Evolutionary conservation across 176 grass and related monocot genomes (phyloP), one percentile per base, ranked within the genome.

Genomic region (Oryza australiensis): DNA sequence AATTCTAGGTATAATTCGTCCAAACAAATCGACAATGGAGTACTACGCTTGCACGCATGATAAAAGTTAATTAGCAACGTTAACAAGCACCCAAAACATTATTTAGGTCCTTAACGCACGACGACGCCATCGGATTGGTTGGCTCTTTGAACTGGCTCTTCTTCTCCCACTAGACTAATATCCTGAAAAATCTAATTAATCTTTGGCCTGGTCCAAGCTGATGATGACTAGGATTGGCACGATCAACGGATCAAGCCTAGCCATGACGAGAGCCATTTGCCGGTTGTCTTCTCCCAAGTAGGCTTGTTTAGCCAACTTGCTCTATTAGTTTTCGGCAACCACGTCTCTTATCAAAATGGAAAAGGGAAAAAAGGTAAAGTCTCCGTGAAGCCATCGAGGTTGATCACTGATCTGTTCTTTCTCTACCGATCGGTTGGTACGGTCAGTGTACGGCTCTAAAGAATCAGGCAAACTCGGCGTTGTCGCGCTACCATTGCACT

Each of bases 211-310:
- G 15, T 73, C 45, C 66, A 77, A 66, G 1, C n/a, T n/a, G 55
- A 77, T 9, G 22, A 72, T 72, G 83, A 85, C 33, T 72, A 70
- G 77, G 87, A 72, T 81, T 26, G 27, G 18, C 66, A 33, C 45
- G 22, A 41, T 3, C 51, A 55, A 55, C 20, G 51, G 51, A n/a
- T 55, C 35, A 63, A 42, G 11, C 29, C 64, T 48, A 59, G 76
- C 71, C 72, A 48, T 76, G 82, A 85, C 87, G 82, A 77, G 66
- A 89, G 66, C 83, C 83, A 33, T 76, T 82, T 62, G 83, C 74
- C 66, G 66, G 83, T 32, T 85, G 83, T 78, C 45, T 82, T 67
- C 66, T 89, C 59, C 83, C 45, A 1, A 23, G 3, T 68, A 73
- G 0, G 37, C 60, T 89, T 73, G 7, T 86, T 73, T 78, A 86